Base-by-base conservation (phyloP, 345 rosid species). In the Syzygium oleosum region DNA sequence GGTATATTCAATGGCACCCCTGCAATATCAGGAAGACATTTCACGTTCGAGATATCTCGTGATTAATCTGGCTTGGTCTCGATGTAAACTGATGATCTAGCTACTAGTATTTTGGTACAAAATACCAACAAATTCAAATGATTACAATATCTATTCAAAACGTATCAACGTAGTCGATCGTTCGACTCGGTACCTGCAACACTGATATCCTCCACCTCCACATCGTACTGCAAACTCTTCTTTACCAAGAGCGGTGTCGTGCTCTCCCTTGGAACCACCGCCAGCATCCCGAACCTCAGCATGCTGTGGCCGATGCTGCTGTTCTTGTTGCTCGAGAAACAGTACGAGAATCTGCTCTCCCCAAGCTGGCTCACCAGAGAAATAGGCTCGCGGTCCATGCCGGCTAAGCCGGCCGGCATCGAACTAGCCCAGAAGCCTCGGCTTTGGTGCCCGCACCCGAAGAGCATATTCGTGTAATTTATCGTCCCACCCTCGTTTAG, bases 391-490 rank as follows among this genome's bases (percentile, higher is more conserved):
- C 80, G 53, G 12, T 17, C n/a, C 58, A 87, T 46, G 2, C 90
- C 88, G 9, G 80, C 73, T 13, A 90, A 10, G 49, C 86, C 43
- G 13, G 87, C 31, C 4, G 89, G 8, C 85, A 38, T 7, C 34
- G 34, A 34, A 19, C 58, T 34, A 3, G 77, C 56, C 21, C 43
- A 2, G 52, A n/a, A 5, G 23, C 52, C 86, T 10, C 41, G 3
- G 14, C 87, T 90, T 1, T 73, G 25, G 25, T 41, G 53, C 27
- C 89, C 88, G 10, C 90, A 90, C 15, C 90, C 90, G 17, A 88
- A 59, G 31, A 87, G 51, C 86, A 84, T 53, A 43, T 85, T 6
- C 7, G 17, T 4, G 17, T 27, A 19, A 3, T 31, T 31, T 27
- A 19, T 12, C 27, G 6, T 27, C 13, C 59, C 49, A 17, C 43